Base-by-base conservation (phyloP, 2,329 filamentous ascomycete species). In the Phaeoacremonium minimum region DNA sequence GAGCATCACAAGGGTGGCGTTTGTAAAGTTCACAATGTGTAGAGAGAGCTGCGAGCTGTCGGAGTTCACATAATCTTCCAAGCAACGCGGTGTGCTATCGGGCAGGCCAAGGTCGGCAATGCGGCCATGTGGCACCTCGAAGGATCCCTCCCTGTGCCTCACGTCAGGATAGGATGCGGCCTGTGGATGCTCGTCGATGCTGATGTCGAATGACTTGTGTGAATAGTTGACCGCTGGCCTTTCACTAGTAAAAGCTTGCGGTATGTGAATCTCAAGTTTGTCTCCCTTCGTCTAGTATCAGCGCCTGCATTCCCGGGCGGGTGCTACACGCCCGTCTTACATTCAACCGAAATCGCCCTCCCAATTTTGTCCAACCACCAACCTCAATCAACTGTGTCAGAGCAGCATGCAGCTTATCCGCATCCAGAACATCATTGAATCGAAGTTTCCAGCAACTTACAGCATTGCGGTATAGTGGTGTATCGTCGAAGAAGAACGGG, bases 311-410 rank as follows among this genome's bases (percentile, higher is more conserved):
- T 29, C 11, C n/a, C 22, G 15, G 31, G 18, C 7, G n/a, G 57
- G 30, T 30, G 16, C 17, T 30, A 35, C 15, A 28, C n/a, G 22
- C 14, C 12, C 36, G 19, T 15, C 19, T 30, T 14, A 67, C 67
- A 41, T 62, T 67, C 26, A 52, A 35, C 18, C 66, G 52, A 18
- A 72, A 29, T 14, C 68, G 56, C n/a, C 59, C 68, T 1, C 68
- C 66, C 3, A 73, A 44, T 43, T 68, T 67, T 17, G 56, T 56
- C 68, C 68, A 73, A 22, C 62, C 61, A 6, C 58, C 61, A 15
- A 57, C 56, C 18, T 59, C 53, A 5, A 69, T 41, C n/a, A 72
- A 44, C 17, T 50, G 51, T 15, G 51, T 50, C 9, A 71, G 43
- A 3, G 63, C 50, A 4, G 35, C 19, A 12, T 53, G 49, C 14